A percentile compares a stretch with the other conserved stretches of the same genome.
Conservation (phyloP, 2,329 filamentous ascomycete species). For the Sphaceloma murrayae region DNA sequence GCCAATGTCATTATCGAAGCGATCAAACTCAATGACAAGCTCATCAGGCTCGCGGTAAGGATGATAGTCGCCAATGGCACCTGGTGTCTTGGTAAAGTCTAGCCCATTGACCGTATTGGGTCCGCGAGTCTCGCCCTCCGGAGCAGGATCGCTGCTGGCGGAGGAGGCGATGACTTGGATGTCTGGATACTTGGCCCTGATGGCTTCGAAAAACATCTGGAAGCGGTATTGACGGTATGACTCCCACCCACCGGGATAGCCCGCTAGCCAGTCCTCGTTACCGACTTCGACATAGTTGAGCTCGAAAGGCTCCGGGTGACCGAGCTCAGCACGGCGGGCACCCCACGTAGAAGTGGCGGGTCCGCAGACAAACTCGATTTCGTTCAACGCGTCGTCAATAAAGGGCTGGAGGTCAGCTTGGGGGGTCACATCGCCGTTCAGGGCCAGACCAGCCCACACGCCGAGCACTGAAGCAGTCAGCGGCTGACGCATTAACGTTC, state of each 20-base stretch:
- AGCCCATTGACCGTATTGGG: constrained; percentile 16
- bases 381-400: constrained; percentile 51
- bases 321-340: constrained; percentile 47
- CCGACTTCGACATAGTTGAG: constrained; percentile 56
- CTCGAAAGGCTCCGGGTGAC: constrained; percentile 51
- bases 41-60: constrained; percentile 25
- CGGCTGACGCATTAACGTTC: no score
- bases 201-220: constrained; percentile 50
- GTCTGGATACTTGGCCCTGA: constrained; percentile 46
- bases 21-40: constrained; percentile 25
- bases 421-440: constrained; percentile 40
- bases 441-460: constrained; percentile 24
- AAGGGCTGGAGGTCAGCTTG: constrained; percentile 43
- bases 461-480: constrained; percentile 45
- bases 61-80: constrained; percentile 26
- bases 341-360: constrained; percentile 47
- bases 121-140: constrained; percentile 18
- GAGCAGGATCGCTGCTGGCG: constrained; percentile 21
- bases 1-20: constrained; percentile 43
- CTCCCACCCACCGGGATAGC: constrained; percentile 28
- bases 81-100: constrained; percentile 19
- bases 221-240: constrained; percentile 43
- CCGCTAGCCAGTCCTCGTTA: constrained; percentile 56
- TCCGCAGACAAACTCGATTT: constrained; percentile 55
- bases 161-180: constrained; percentile 47